Base-by-base conservation (phyloP, 176 grass and related monocot species). In the Musa itinerans region DNA sequence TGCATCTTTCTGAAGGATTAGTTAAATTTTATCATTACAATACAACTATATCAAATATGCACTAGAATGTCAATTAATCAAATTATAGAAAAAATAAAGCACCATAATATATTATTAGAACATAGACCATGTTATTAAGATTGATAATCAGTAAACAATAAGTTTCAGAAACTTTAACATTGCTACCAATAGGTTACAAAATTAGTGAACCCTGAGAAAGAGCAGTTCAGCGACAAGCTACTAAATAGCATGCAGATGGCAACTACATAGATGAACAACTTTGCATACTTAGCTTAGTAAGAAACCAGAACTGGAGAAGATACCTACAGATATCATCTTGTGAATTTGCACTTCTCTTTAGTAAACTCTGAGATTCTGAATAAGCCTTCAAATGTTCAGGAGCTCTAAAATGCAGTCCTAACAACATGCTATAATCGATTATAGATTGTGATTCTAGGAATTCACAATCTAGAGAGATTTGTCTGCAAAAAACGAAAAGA, bases 371-470 rank as follows among this genome's bases (percentile, higher is more conserved):
- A 63, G 75, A 57, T 82, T 89, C 85, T 20, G 80, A 74, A 26
- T 69, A 70, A 49, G 84, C 67, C 67, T 89, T 98, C 69, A 93
- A 89, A 80, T 93, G 80, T 63, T 87, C 49, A 16, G 90, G 95
- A 84, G 95, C 90, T 91, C 95, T 87, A 67, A 98, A 93, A 85
- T 98, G 95, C 25, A 98, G 89, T 24, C 95, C 95, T 82, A 98
- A 76, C 65, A 98, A 70, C 90, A 98, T 91, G 86, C 95, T 98
- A 80, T 98, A 98, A 74, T 98, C 95, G 27, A 98, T 93, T 82
- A 98, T 98, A 73, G 75, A 89, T 81, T 98, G 95, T 57, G 90
- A 98, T 84, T 98, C 95, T 73, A 98, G 75, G 85, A 98, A 98
- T 88, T 87, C 94, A 71, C 83, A 89, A 68, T 98, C 95, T 69